Evolutionary conservation across 2,329 filamentous ascomycete genomes (phyloP), one percentile per base, ranked within the genome.

Genomic region (Ploettnerulaceae sp.): DNA sequence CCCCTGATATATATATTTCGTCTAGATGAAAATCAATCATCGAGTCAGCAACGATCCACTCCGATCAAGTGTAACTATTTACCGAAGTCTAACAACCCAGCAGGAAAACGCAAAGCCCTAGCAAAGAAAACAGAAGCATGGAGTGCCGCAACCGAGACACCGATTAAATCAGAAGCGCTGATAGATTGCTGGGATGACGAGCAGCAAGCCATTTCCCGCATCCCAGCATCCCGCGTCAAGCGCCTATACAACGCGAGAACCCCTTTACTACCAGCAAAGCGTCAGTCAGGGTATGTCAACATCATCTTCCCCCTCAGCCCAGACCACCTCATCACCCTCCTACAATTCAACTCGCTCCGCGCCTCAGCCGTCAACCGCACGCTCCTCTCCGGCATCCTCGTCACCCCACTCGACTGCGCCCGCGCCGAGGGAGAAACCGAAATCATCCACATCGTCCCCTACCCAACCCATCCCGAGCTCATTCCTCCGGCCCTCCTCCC

Each of bases 291-390:
- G 44, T 51, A 57, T 32, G 47, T 49, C 12, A 54, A 54, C 9
- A 50, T 66, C 46, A 14, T 65, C 41, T 69, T 70, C 52, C 68
- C 68, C 18, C 67, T 70, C 38, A 65, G 51, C 39, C 54, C 65
- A 45, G 67, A 70, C 54, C 66, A 70, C 47, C 65, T 71, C 39
- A 68, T 70, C 52, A 66, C 63, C n/a, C 66, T 70, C 38, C 60
- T 69, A 26, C 67, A 69, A 53, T 68, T 57, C 55, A 70, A 71
- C 53, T 61, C 61, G 49, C 60, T 70, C 42, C 67, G 68, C 39
- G 69, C 64, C 32, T 32, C 63, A 22, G 57, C 58, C 34, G 57
- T 59, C 51, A 71, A 71, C 58, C 65, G 64, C 44, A 59, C 51
- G 48, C 53, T 68, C 8, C 54, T 67, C 34, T 66, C 62, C 11